Base-by-base conservation (phyloP, 176 grass and related monocot genomes). In the Metroxylon sagu region DNA sequence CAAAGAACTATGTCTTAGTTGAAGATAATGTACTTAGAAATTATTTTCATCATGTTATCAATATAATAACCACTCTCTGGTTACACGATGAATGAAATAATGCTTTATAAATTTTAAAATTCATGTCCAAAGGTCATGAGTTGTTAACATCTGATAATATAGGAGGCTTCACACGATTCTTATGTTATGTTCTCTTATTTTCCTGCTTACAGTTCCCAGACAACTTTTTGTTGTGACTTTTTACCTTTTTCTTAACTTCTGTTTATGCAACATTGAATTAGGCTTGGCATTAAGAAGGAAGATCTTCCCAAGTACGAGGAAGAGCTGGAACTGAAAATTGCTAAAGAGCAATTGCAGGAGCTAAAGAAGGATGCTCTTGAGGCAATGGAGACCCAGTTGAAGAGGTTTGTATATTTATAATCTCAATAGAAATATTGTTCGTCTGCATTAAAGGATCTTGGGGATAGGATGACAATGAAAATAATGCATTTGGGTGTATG, bases 281-380 rank as follows among this genome's bases (percentile, higher is more conserved):
- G 88, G 71, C 82, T 93, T 74, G 94, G 94, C 35, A 53, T 98
- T 74, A 52, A 29, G 48, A 89, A 74, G 67, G 85, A 98, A 68
- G 84, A 98, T 66, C 77, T 98, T 61, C 94, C 94, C 19, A 93
- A 98, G 73, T 78, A 89, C 0, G 94, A 89, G 69, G 63, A 83
- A 73, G 63, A 82, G 53, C 48, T 98, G 64, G 94, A 98, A 60
- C 53, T 92, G 68, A 59, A 98, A 81, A 60, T 92, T 62, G 84
- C 94, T 25, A 89, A 92, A 79, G 66, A 43, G 15, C 76, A 92
- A 49, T 69, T 98, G 62, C 50, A 69, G 4, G 82, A 85, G 53
- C 52, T 98, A 48, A 93, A 98, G 76, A 86, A 93, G 29, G 88
- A 98, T 59, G 69, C 30, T 28, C 1, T 83, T 60, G 94, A 98